A percentile compares a stretch with the other conserved stretches of the same genome.
These are phyloP conservation scores for Termitomyces sp. DNA, from an alignment of 768 basidiomycete genomes.

Conservation along the genomic window DNA sequence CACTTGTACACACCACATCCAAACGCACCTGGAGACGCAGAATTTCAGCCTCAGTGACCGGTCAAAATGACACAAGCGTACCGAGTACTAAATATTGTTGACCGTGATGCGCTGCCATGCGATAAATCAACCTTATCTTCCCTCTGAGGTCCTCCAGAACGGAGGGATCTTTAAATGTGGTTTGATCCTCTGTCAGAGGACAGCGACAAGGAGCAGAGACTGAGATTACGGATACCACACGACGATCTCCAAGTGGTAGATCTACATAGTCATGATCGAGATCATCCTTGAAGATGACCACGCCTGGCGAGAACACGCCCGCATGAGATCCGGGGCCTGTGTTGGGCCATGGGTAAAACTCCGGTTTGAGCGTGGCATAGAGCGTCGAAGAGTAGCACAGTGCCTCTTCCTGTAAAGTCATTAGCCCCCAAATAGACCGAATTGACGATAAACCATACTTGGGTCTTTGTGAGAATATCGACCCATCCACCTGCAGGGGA, in stretches of 20 bases:
- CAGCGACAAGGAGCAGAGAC: conserved; percentile 39
- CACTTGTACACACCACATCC: conserved; percentile 42
- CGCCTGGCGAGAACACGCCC: conserved; percentile 40
- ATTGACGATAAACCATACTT: conserved; percentile 16
- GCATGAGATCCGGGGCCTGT: conserved; percentile 34
- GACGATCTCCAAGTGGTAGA: conserved; percentile 26
- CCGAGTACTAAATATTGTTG: conserved; percentile 36
- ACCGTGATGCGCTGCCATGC: conserved; percentile 37
- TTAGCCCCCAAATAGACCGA: neutral
- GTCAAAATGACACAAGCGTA: conserved; percentile 12
- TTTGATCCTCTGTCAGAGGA: conserved; percentile 22
- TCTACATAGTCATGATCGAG: conserved; percentile 38
- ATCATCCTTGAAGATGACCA: conserved; percentile 46
- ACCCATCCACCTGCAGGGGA: conserved; percentile 30
- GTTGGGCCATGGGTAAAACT: conserved; percentile 47
- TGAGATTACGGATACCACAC: conserved; percentile 40
- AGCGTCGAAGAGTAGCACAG: conserved; percentile 47
- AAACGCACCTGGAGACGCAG: conserved; percentile 31
- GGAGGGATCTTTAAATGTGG: conserved; percentile 19
- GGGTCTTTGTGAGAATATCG: conserved; percentile 23
- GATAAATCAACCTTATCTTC: conserved; percentile 40
- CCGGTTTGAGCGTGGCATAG: conserved; percentile 34
- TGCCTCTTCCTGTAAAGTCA: conserved; percentile 36
- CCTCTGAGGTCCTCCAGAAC: conserved; percentile 33
- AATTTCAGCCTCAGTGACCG: neutral